Percentiles rank a stretch among this genome's conserved stretches.
These are phyloP conservation scores for Eucommia ulmoides DNA, from an alignment of 257 asterid species.

Conservation along the genomic window DNA sequence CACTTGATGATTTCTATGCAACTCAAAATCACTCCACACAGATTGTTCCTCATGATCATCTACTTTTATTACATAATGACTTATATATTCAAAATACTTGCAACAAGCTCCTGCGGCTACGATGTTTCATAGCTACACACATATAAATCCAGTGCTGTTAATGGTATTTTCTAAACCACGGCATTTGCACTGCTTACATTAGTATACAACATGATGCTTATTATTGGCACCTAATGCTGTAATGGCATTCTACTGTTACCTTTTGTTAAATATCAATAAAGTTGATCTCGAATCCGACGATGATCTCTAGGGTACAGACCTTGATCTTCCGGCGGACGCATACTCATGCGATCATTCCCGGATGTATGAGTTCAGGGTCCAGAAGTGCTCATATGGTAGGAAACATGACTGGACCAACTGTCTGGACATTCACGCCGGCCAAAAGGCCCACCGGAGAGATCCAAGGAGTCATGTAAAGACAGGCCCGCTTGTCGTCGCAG, in stretches of 20 bases:
- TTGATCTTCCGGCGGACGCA: neutral
- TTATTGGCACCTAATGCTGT: neutral
- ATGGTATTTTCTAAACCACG: too few species aligned
- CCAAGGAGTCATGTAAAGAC: conserved; percentile 15
- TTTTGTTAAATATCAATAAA: neutral
- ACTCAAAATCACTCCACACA: too few species aligned
- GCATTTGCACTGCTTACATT: too few species aligned
- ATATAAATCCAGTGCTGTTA: too few species aligned
- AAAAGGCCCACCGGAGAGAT: conserved; percentile 15
- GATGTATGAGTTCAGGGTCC: conserved; percentile 11
- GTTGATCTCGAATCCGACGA: neutral
- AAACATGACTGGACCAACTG: conserved; percentile 17
- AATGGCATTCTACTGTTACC: neutral
- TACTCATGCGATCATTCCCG: conserved; percentile 8
- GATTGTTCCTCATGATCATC: too few species aligned
- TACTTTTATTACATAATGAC: too few species aligned
- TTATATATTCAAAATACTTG: too few species aligned
- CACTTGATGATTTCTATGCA: too few species aligned
- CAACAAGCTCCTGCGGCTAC: too few species aligned
- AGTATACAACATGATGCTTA: too few species aligned
- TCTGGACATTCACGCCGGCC: conserved; percentile 13
- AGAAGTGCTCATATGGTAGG: conserved; percentile 10
- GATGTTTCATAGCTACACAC: too few species aligned
- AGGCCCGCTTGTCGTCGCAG: conserved; percentile 6
- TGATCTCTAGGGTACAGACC: too few species aligned